Base-by-base conservation (phyloP, 1,139 yeast species). In the Candida freyschussii region DNA sequence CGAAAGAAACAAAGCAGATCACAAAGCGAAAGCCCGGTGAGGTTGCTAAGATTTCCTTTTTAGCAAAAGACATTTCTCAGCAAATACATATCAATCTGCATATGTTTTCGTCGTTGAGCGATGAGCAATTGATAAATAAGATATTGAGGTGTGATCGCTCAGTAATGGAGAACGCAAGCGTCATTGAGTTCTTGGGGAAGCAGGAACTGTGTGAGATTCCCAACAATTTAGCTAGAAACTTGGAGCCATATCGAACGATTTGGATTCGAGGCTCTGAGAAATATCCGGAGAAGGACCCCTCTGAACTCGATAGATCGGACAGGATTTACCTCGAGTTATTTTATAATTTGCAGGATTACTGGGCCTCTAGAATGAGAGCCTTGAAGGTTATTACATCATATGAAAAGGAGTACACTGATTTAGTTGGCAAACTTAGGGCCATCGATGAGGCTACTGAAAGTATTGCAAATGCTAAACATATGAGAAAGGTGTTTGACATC, bases 71-170 rank as follows among this genome's bases (percentile, higher is more conserved):
- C 50, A 59, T 79, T 18, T 78, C 85, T 4, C 93, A 82, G 47
- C 91, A 81, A 47, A 81, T 82, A 57, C 85, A 86, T 29, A 82
- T 82, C 47, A 82, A 82, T 50, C 66, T 82, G 32, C 89, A 82
- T 52, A 63, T 72, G 43, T 80, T 70, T 49, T 70, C 75, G 21
- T 56, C 60, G 4, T 47, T 74, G 10, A 46, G 74, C 2, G 86
- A 75, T 40, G 72, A 66, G 17, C 80, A 77, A 29, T 62, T 82
- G 37, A 69, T 81, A 5, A 48, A 55, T 5, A 75, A 75, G 49
- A 68, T 82, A 4, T 63, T 82, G 43, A 60, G 69, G 34, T 82
- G 94, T 63, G 86, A 80, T 39, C 61, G 64, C 26, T 73, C 69
- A 21, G 62, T 81, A 6, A 47, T 78, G 27, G 61, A 60, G 4